These are phyloP conservation scores for Coleophoma eucalyptorum DNA, from an alignment of 2,329 filamentous ascomycete genomes.

Conservation along the genomic window DNA sequence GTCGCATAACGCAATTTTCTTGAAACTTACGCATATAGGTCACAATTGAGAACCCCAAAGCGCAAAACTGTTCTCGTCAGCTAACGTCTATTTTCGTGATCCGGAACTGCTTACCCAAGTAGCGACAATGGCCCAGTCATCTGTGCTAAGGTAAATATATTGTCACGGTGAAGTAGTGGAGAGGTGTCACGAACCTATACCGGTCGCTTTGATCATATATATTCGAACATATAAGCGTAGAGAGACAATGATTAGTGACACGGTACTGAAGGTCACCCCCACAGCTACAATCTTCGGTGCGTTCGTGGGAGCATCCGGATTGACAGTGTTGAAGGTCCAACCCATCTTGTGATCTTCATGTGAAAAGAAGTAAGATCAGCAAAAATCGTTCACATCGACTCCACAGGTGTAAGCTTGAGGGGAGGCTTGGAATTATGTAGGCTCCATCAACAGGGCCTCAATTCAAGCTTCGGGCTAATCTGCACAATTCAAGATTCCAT, in stretches of 20 bases:
- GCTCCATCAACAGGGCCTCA: too few relatives aligned
- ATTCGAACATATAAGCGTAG: conserved; percentile 31
- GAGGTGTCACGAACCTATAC: conserved; percentile 23
- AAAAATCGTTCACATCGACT: too few relatives aligned
- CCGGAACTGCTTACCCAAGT: conserved; percentile 22
- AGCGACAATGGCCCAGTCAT: conserved; percentile 28
- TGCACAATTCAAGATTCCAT: too few relatives aligned
- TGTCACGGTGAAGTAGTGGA: too few relatives aligned
- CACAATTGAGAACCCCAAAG: conserved; percentile 31
- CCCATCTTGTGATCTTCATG: conserved; percentile 20
- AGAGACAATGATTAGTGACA: conserved; percentile 27
- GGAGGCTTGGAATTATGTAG: too few relatives aligned
- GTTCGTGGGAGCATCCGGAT: conserved; percentile 29
- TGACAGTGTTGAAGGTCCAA: conserved; percentile 33
- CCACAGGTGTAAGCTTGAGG: too few relatives aligned
- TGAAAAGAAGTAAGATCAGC: background rate
- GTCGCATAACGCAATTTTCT: too few relatives aligned
- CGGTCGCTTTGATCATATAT: conserved; percentile 29
- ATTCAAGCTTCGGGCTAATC: too few relatives aligned
- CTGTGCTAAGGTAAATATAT: conserved; percentile 7
- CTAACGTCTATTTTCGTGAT: too few relatives aligned
- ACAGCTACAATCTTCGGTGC: conserved; percentile 29
- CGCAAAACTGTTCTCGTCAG: conserved; percentile 6
- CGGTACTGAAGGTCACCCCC: conserved; percentile 22
- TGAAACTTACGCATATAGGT: conserved; percentile 31